Conservation (phyloP, 2,329 filamentous ascomycete genomes). For the Colletotrichum euphorbiae region DNA sequence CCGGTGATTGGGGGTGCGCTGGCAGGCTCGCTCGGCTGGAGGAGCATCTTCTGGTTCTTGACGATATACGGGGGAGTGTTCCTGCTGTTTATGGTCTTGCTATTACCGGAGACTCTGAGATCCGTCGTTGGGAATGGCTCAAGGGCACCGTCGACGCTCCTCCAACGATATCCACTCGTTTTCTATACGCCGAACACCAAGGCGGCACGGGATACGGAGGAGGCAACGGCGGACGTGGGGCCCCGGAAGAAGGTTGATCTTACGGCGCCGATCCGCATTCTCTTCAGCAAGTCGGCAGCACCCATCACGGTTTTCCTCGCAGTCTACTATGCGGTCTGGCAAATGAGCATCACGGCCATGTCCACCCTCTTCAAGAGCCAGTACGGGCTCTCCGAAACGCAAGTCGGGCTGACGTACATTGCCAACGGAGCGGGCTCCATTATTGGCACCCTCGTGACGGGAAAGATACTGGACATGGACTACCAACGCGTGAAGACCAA, state of each 20-base stretch:
- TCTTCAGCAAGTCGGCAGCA: conserved; percentile 56
- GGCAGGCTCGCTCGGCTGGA: conserved; percentile 63
- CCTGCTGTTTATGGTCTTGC: conserved; percentile 52
- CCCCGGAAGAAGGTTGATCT: conserved; percentile 54
- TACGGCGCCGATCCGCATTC: conserved; percentile 58
- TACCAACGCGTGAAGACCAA: conserved; percentile 57
- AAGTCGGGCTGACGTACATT: conserved; percentile 64
- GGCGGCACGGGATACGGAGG: conserved; percentile 36
- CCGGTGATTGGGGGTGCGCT: conserved; percentile 66
- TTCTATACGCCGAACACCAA: conserved; percentile 50
- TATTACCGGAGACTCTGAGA: conserved; percentile 60
- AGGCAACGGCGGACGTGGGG: too few relatives aligned
- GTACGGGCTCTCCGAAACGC: conserved; percentile 57
- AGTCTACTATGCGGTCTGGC: conserved; percentile 65
- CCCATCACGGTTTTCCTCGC: conserved; percentile 60
- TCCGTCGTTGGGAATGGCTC: conserved; percentile 58
- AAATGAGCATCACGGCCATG: conserved; percentile 66
- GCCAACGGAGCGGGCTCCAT: conserved; percentile 67
- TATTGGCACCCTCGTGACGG: conserved; percentile 62
- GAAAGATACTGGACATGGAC: conserved; percentile 64
- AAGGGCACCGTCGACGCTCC: conserved; percentile 37
- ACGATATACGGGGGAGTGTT: conserved; percentile 55
- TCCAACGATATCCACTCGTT: conserved; percentile 47
- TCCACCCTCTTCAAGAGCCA: conserved; percentile 58
- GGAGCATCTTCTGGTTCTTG: conserved; percentile 66